Conservation (phyloP, 2,329 filamentous ascomycete species). For the Pseudopithomyces chartarum region DNA sequence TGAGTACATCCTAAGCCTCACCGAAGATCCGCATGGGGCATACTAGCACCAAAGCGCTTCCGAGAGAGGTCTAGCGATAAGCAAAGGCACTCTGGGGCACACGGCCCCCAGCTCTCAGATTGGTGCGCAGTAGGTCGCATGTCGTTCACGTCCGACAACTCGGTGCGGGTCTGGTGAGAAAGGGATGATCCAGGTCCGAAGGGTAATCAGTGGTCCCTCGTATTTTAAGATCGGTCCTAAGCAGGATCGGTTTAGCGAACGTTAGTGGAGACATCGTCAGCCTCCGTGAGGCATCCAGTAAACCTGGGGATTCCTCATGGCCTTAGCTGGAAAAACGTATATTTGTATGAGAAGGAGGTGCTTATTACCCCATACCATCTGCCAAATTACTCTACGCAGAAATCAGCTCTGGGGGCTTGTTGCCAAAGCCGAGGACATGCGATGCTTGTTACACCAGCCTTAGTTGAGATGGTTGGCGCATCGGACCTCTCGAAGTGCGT, state of each 20-base stretch:
- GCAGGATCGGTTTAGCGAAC: background rate
- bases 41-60: conserved; percentile 3
- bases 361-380: background rate
- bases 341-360: background rate
- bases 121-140: background rate
- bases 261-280: background rate
- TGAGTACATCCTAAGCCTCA: conserved; percentile 11
- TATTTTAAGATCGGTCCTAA: conserved; percentile 6
- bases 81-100: background rate
- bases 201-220: background rate
- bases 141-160: background rate
- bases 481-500: too few species aligned
- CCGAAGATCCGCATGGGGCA: conserved; percentile 5
- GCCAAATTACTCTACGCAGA: background rate
- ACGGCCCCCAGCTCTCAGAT: background rate
- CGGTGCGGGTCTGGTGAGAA: conserved; percentile 1
- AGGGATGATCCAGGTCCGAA: background rate
- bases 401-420: too few species aligned
- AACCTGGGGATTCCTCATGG: background rate
- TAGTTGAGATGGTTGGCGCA: too few species aligned
- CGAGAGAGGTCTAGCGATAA: conserved; percentile 1
- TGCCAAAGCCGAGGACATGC: too few species aligned
- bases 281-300: background rate
- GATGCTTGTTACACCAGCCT: too few species aligned
- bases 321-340: background rate